These are phyloP conservation scores for Alternaria gaisen DNA, from an alignment of 2,329 filamentous ascomycete genomes.

Conservation along the genomic window DNA sequence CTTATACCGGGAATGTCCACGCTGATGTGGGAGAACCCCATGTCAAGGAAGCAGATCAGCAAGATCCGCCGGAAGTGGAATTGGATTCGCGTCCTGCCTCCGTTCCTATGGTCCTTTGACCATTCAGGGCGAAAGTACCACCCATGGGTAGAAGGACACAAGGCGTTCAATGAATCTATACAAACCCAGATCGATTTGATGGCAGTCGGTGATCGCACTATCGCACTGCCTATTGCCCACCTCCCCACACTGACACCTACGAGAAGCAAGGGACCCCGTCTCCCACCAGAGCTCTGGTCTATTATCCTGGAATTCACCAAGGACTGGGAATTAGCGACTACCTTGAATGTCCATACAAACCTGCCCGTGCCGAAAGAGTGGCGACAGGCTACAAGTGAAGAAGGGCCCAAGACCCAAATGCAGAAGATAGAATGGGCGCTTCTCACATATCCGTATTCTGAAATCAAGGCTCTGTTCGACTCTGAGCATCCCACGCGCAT, in stretches of 20 bases:
- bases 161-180: constrained; percentile 76
- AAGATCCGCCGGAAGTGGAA: constrained; percentile 86
- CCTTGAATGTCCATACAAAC: constrained; percentile 81
- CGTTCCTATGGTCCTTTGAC: constrained; percentile 84
- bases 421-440: constrained; percentile 86
- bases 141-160: constrained; percentile 65
- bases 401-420: constrained; percentile 75
- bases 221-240: constrained; percentile 47
- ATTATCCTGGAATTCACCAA: constrained; percentile 83
- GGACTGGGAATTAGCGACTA: constrained; percentile 90
- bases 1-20: constrained; percentile 89
- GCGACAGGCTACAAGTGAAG: constrained; percentile 68
- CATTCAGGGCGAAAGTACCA: constrained; percentile 58
- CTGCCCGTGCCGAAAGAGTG: constrained; percentile 77
- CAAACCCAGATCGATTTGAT: constrained; percentile 80
- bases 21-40: constrained; percentile 88
- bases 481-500: constrained; percentile 76
- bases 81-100: constrained; percentile 83
- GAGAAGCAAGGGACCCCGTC: constrained; percentile 51
- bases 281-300: constrained; percentile 90
- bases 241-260: constrained; percentile 43
- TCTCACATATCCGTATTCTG: constrained; percentile 73
- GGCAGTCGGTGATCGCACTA: constrained; percentile 75
- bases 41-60: constrained; percentile 85
- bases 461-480: constrained; percentile 77